A percentile compares a stretch with the other conserved stretches of the same genome.
Evolutionary conservation across 257 asterid species (phyloP).

Genomic region (Eustoma russellianum): DNA sequence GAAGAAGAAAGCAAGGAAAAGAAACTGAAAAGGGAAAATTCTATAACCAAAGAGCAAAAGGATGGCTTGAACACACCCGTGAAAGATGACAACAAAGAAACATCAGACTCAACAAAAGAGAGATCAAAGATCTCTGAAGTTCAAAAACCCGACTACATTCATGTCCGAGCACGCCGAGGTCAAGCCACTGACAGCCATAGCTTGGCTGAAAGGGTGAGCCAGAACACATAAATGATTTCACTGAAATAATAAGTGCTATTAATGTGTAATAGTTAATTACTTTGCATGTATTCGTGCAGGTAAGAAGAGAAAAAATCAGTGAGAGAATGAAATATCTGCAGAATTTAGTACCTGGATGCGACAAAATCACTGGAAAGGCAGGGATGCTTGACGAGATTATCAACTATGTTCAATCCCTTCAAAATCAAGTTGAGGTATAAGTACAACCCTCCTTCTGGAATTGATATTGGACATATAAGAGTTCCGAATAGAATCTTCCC

Average conservation of each 20-base stretch:
- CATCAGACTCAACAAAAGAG: constrained; percentile 24
- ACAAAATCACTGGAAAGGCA: constrained; percentile 83
- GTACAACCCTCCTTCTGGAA: not conserved
- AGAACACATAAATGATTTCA: not conserved
- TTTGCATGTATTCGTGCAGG: constrained; percentile 27
- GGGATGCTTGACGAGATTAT: constrained; percentile 94
- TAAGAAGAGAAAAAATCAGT: constrained; percentile 85
- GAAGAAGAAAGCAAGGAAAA: constrained; percentile 45
- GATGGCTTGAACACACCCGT: constrained; percentile 30
- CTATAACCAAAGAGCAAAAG: constrained; percentile 41
- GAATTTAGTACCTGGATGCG: constrained; percentile 91
- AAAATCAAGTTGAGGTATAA: constrained; percentile 88
- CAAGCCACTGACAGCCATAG: constrained; percentile 99
- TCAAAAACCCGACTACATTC: constrained; percentile 72
- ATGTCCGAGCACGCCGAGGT: constrained; percentile 93
- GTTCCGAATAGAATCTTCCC: not conserved
- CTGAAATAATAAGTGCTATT: not conserved
- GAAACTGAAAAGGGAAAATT: constrained; percentile 39
- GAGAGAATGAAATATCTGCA: constrained; percentile 87
- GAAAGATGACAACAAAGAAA: constrained; percentile 19
- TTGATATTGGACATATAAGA: not conserved
- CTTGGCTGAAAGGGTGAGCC: constrained; percentile 89
- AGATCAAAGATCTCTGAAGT: constrained; percentile 41
- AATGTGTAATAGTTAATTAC: not conserved
- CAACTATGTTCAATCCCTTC: constrained; percentile 91